phyloP scores from a whole-genome alignment of 2,329 filamentous ascomycete species.

The Pezicula radicicola region DNA sequence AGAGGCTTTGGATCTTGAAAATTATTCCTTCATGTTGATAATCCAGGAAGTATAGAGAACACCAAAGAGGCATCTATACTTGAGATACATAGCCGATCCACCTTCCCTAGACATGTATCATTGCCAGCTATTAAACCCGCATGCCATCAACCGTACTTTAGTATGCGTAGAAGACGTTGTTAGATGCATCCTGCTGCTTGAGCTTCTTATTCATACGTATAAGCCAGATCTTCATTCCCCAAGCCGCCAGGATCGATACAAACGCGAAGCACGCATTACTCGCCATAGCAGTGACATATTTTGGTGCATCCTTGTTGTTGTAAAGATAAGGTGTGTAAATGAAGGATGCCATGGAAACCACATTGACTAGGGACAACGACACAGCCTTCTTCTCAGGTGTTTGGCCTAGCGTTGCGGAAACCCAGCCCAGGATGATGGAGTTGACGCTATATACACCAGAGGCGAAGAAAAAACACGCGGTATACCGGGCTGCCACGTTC shows the following conservation, averaged over 20 bases:
- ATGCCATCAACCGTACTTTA: too few relatives aligned
- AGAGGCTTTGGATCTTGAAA: too few relatives aligned
- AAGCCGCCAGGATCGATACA: conserved; percentile 32
- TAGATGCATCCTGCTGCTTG: conserved; percentile 1
- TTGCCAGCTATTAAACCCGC: too few relatives aligned
- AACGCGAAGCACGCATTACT: conserved; percentile 24
- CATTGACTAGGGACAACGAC: conserved; percentile 31
- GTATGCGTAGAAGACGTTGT: too few relatives aligned
- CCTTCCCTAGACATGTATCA: too few relatives aligned
- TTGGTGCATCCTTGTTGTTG: not conserved
- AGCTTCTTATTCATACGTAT: conserved; percentile 32
- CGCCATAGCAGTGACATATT: not conserved
- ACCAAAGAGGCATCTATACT: too few relatives aligned
- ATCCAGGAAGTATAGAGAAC: too few relatives aligned
- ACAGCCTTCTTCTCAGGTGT: conserved; percentile 34
- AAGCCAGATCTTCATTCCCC: conserved; percentile 35
- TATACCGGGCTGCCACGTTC: conserved; percentile 16
- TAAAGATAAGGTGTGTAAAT: conserved; percentile 29
- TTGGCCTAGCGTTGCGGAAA: conserved; percentile 27
- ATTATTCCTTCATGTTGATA: too few relatives aligned
- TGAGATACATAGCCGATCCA: too few relatives aligned
- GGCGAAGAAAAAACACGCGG: conserved; percentile 3
- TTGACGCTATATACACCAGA: conserved; percentile 3
- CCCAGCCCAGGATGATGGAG: conserved; percentile 8
- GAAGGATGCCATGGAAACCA: conserved; percentile 31